These are phyloP conservation scores for Acrodontium crateriforme DNA, from an alignment of 2,329 filamentous ascomycete genomes.

Conservation along the genomic window DNA sequence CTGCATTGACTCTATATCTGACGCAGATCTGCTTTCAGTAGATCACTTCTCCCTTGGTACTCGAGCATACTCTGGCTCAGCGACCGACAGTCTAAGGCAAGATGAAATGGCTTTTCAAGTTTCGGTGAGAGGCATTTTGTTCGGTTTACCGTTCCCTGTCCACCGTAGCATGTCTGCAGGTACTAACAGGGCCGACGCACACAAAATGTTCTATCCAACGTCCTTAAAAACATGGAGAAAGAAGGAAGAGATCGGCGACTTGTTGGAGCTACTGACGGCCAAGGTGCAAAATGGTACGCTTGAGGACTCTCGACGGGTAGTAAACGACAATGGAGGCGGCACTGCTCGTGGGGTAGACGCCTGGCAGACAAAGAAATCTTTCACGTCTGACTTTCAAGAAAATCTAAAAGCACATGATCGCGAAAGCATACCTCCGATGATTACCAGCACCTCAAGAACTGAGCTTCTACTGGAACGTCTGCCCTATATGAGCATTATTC, in stretches of 20 bases:
- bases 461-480: conserved; percentile 75
- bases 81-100: conserved; percentile 65
- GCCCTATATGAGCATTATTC: conserved; percentile 67
- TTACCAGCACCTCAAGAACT: conserved; percentile 45
- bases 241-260: conserved; percentile 65
- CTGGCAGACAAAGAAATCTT: conserved; percentile 8
- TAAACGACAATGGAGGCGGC: neutral
- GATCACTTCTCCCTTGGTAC: conserved; percentile 52
- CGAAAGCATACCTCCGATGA: conserved; percentile 6
- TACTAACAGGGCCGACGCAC: conserved; percentile 39
- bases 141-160: conserved; percentile 74
- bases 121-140: conserved; percentile 73
- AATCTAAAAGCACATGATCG: neutral
- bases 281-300: conserved; percentile 34
- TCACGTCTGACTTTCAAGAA: neutral
- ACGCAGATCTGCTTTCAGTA: conserved; percentile 71
- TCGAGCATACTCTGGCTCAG: conserved; percentile 34
- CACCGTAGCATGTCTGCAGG: conserved; percentile 39
- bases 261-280: conserved; percentile 56
- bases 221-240: conserved; percentile 72
- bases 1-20: conserved; percentile 78
- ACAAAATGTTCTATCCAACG: conserved; percentile 86
- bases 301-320: neutral
- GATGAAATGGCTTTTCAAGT: conserved; percentile 92
- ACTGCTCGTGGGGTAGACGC: conserved; percentile 8